Evolutionary conservation across 108 stramenopile genomes (phyloP).

Genomic region (Cylindrotheca fusiformis): DNA sequence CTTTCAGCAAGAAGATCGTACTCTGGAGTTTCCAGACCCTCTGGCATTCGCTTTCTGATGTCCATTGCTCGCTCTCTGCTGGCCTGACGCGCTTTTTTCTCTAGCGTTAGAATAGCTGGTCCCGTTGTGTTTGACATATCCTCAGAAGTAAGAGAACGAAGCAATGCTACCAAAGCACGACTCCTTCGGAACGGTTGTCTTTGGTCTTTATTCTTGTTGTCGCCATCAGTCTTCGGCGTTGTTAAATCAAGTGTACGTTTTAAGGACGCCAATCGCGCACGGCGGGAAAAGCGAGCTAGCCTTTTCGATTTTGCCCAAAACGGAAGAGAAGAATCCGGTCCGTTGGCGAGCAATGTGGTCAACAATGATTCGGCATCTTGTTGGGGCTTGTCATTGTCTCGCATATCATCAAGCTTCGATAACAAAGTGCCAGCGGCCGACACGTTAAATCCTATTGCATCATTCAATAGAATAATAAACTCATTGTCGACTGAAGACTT

Average conservation of each 20-base stretch:
- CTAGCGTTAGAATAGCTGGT: slow-evolving; percentile 35
- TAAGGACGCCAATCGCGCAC: slow-evolving; percentile 47
- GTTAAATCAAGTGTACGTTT: slow-evolving; percentile 45
- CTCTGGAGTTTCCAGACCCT: slow-evolving; percentile 76
- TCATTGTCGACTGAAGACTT: neutral
- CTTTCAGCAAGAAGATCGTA: slow-evolving; percentile 55
- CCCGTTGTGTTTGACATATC: slow-evolving; percentile 10
- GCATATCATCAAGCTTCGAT: slow-evolving; percentile 9
- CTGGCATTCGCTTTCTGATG: slow-evolving; percentile 48
- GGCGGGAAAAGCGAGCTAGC: slow-evolving; percentile 39
- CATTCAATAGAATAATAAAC: slow-evolving; percentile 3
- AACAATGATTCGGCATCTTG: slow-evolving; percentile 14
- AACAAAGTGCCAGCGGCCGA: slow-evolving; percentile 8
- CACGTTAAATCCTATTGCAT: slow-evolving; percentile 16
- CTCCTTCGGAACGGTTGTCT: slow-evolving; percentile 24
- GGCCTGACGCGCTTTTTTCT: slow-evolving; percentile 36
- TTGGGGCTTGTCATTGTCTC: slow-evolving; percentile 2
- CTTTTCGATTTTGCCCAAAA: slow-evolving; percentile 36
- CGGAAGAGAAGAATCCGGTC: slow-evolving; percentile 29
- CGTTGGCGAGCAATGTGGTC: slow-evolving; percentile 19
- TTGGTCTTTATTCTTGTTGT: slow-evolving; percentile 2
- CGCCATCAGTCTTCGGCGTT: slow-evolving; percentile 33
- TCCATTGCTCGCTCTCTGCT: slow-evolving; percentile 26
- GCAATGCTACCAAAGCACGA: slow-evolving; percentile 43
- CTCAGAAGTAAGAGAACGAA: slow-evolving; percentile 32